These are phyloP conservation scores for Apiosordaria backusii DNA, from an alignment of 495 filamentous ascomycete species.

Conservation along the genomic window DNA sequence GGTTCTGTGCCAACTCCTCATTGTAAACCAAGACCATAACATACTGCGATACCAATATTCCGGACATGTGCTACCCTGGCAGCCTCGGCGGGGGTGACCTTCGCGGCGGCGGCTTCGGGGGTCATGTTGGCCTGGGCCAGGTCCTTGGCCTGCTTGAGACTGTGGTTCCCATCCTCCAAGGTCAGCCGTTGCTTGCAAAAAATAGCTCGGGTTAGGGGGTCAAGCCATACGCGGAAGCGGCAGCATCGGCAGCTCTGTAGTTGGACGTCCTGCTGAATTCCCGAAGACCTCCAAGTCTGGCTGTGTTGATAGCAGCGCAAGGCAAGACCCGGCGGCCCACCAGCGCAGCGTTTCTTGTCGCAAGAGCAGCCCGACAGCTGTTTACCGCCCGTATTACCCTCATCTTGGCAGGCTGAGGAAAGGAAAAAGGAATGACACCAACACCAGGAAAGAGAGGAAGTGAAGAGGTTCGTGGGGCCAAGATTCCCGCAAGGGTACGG, in stretches of 20 bases:
- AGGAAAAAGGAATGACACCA: constrained; percentile 25
- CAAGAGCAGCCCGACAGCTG: constrained; percentile 34
- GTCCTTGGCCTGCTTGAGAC: constrained; percentile 44
- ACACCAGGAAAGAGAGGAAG: constrained; percentile 12
- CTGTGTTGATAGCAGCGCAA: constrained; percentile 8
- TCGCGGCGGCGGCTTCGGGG: constrained; percentile 42
- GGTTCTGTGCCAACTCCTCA: neutral
- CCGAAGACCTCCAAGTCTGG: constrained; percentile 23
- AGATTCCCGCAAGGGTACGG: neutral
- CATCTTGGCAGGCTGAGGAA: constrained; percentile 33
- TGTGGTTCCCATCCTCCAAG: constrained; percentile 14
- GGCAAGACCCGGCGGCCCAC: neutral
- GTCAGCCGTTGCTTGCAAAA: constrained; percentile 7
- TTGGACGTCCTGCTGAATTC: constrained; percentile 29
- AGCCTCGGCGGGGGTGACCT: constrained; percentile 74
- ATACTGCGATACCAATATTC: constrained; percentile 97
- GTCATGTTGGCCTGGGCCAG: constrained; percentile 42
- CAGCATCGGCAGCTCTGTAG: constrained; percentile 25
- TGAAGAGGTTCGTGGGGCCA: neutral
- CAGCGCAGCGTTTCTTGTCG: constrained; percentile 26
- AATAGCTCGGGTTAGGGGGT: neutral
- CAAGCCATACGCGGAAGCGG: constrained; percentile 33
- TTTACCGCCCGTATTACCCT: constrained; percentile 44
- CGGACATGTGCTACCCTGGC: constrained; percentile 73
- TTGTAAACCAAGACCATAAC: constrained; percentile 24